Evolutionary conservation across 2,329 filamentous ascomycete genomes (phyloP).

Genomic region (Purpureocillium lavendulum): DNA sequence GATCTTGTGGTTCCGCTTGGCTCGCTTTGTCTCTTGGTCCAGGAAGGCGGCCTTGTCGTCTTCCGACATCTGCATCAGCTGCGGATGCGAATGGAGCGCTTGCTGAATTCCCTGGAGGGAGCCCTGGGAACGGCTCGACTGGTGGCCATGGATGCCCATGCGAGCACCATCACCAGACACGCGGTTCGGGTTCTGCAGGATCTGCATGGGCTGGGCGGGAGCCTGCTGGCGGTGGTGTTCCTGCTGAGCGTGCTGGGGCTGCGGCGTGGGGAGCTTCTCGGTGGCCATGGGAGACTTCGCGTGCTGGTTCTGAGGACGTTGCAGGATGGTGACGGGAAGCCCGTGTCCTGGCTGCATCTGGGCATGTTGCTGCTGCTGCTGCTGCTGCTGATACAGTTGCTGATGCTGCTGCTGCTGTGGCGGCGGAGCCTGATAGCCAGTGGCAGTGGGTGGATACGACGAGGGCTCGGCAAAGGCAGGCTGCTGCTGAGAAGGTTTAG

Average conservation of each 20-base stretch:
- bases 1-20: conserved; percentile 98
- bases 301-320: conserved; percentile 38
- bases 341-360: conserved; percentile 28
- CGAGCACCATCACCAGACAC: conserved; percentile 39
- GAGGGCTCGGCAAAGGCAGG: conserved; percentile 23
- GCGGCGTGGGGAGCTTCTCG: conserved; percentile 17
- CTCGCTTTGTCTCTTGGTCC: conserved; percentile 85
- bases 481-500: conserved; percentile 33
- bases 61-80: conserved; percentile 65
- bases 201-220: conserved; percentile 58
- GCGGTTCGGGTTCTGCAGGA: conserved; percentile 71
- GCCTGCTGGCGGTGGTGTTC: conserved; percentile 23
- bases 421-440: conserved; percentile 14
- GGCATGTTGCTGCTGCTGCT: conserved; percentile 22
- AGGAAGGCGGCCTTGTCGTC: conserved; percentile 78
- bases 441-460: conserved; percentile 16
- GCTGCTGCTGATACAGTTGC: too few relatives aligned
- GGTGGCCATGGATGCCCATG: conserved; percentile 24
- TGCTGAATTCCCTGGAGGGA: conserved; percentile 30
- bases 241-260: conserved; percentile 12
- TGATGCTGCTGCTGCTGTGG: conserved; percentile 14
- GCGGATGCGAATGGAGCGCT: conserved; percentile 22
- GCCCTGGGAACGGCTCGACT: conserved; percentile 40
- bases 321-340: conserved; percentile 47
- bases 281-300: conserved; percentile 31